Conservation (phyloP, 768 basidiomycete species). For the Boletellus sp. region DNA sequence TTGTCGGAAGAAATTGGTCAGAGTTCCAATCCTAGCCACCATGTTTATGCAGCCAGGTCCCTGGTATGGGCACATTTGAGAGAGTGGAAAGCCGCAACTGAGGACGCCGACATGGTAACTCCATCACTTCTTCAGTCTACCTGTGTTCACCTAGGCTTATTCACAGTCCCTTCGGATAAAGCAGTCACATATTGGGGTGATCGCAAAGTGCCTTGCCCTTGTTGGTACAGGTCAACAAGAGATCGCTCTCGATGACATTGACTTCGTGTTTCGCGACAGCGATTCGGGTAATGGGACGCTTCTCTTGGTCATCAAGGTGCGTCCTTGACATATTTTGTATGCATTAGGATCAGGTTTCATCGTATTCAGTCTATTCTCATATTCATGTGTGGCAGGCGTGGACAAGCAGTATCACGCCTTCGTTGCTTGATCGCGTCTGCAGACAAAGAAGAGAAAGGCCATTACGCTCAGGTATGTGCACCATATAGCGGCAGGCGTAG, state of each 20-base stretch:
- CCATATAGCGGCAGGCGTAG: too few species aligned
- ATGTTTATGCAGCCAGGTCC: neutral
- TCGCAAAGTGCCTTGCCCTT: constrained; percentile 1
- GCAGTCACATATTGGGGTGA: neutral
- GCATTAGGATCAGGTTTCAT: neutral
- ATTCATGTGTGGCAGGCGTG: neutral
- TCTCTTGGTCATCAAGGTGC: constrained; percentile 1
- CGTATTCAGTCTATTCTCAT: neutral
- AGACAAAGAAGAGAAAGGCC: neutral
- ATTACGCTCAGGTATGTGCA: neutral
- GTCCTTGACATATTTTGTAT: neutral
- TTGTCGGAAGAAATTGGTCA: constrained; percentile 1
- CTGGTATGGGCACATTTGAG: neutral
- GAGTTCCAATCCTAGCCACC: neutral
- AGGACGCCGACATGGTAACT: neutral
- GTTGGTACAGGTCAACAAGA: neutral
- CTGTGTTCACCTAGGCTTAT: neutral
- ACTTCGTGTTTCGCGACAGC: neutral
- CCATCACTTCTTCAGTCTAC: too few species aligned
- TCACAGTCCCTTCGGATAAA: neutral
- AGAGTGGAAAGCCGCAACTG: neutral
- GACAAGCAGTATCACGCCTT: neutral
- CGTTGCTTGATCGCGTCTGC: neutral
- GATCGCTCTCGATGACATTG: neutral
- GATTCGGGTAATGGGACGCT: neutral